Evolutionary conservation across 306 rosid species (phyloP), one percentile per base, ranked within the genome.

Genomic region (Sechiopsis laciniata): DNA sequence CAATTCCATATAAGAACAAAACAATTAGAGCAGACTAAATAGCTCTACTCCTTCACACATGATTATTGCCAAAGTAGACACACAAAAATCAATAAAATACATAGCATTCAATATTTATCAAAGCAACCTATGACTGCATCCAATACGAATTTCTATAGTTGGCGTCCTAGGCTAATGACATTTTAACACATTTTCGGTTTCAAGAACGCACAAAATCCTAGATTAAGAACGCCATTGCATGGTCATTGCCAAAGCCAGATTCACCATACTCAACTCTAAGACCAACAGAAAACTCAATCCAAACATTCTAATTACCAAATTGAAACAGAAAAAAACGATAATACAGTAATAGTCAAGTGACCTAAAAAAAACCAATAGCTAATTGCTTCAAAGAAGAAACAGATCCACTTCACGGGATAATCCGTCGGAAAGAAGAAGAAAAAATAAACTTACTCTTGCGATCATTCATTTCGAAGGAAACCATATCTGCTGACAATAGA

Each of bases 391-490:
- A 26, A 59, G 24, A 7, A 42, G 3, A 75, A 76, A 10, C 53
- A 40, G 20, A 48, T 50, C 50, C 26, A 70, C 55, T 74, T 58
- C 46, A 53, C 74, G 22, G 10, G 54, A 22, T 58, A 52, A 4
- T 17, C 22, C 60, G 1, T 58, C 54, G 1, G 8, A 13, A 1
- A n/a, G 12, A 37, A 35, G 12, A 2, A 42, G 9, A 11, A 42
- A 73, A 60, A 79, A 6, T 53, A 0, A 32, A 78, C 97, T 87
- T 82, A 93, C 97, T 93, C 84, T 93, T 93, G 73, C 96, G 88
- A 80, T 93, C 98, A 80, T 93, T 93, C 98, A 93, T 93, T 85
- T 93, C 98, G 75, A 93, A 90, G 72, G 96, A 85, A 82, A 93
- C 94, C 97, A 90, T 93, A 77, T 76, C 82, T 70, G 58, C 84